These are phyloP conservation scores for Lactarius hatsudake DNA, from an alignment of 768 basidiomycete genomes.

Conservation along the genomic window DNA sequence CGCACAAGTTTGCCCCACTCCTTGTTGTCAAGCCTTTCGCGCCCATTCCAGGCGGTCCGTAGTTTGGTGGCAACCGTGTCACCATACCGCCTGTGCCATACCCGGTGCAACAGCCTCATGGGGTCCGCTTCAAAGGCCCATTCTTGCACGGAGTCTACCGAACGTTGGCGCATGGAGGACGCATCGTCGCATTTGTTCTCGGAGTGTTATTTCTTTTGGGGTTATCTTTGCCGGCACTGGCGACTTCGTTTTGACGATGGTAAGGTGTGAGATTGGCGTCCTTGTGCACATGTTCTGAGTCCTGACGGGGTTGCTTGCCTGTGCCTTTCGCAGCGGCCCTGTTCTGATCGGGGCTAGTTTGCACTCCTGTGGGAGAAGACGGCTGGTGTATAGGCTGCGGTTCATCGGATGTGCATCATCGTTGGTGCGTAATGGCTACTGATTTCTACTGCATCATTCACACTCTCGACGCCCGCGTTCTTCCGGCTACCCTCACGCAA, in stretches of 20 bases:
- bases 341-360: constrained; percentile 51
- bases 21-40: not conserved
- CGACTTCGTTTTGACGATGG: not conserved
- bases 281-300: constrained; percentile 81
- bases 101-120: constrained; percentile 30
- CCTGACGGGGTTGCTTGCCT: constrained; percentile 56
- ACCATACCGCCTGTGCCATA: not conserved
- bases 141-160: constrained; percentile 50
- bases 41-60: not conserved
- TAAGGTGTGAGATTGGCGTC: constrained; percentile 83
- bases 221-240: not conserved
- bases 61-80: not conserved
- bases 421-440: too few relatives aligned
- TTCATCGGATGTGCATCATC: constrained; percentile 74
- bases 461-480: too few relatives aligned
- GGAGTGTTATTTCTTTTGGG: constrained; percentile 43
- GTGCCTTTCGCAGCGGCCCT: constrained; percentile 45
- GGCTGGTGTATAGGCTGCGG: constrained; percentile 67
- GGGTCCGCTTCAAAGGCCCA: constrained; percentile 25
- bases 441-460: too few relatives aligned
- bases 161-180: constrained; percentile 68
- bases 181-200: constrained; percentile 78
- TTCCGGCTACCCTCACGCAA: constrained; percentile 48
- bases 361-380: constrained; percentile 61
- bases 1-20: not conserved